Evolutionary conservation across 2,329 filamentous ascomycete genomes (phyloP), one percentile per base, ranked within the genome.

Genomic region (Periconia sp.): DNA sequence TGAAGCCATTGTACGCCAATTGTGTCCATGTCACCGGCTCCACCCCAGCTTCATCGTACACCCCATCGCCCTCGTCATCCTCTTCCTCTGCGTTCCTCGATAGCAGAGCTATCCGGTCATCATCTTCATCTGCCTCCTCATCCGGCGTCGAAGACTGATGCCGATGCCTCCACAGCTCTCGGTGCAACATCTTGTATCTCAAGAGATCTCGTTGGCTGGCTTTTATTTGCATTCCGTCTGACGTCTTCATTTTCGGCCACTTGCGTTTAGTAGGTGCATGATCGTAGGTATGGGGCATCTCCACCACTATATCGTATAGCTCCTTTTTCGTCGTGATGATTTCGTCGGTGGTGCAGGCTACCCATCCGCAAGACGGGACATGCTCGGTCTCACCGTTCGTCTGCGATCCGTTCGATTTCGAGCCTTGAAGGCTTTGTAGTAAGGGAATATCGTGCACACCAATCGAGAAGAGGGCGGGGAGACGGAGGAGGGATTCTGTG

Each of bases 331-430:
- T 87, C 33, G 84, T 85, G 11, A 99, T 79, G 45, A 99, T 94
- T 62, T 88, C 92, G 72, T 99, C 94, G 2, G 92, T 97, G 3
- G 92, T 96, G 69, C 92, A 96, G 10, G 92, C 94, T 46, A 96
- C 86, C 91, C 92, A 99, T 26, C 91, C 88, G 23, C 22, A 78
- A 78, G 17, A 72, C 3, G 45, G 40, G 8, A 45, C 26, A n/a
- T n/a, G n/a, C n/a, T n/a, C n/a, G 22, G 52, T 65, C 29, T 82
- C 78, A 17, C 77, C 78, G 2, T 48, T 38, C 13, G 55, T 48
- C 24, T 72, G 69, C 12, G 70, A 61, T 9, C 68, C 65, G 29
- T 65, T 65, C 32, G 69, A 46, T 43, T 57, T 61, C 33, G 61
- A 42, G 1, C 45, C 48, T 21, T 78, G 78, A 50, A 87, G 79